Evolutionary conservation across 2,329 filamentous ascomycete species (phyloP).

Genomic region (Fusarium lateritium): DNA sequence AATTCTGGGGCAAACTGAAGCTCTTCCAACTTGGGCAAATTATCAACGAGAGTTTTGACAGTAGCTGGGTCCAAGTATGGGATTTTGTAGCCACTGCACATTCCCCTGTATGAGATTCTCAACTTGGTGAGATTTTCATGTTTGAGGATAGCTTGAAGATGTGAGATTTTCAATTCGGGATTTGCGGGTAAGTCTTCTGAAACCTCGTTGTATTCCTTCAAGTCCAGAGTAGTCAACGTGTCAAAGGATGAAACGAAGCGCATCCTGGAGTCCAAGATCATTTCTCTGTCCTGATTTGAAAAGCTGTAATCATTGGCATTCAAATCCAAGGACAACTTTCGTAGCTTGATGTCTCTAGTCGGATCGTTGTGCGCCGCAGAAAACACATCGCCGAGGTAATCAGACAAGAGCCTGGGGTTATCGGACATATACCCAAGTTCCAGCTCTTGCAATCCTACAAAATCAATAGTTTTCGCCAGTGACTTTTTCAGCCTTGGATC

Average conservation of each 20-base stretch:
- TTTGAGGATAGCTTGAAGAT: conserved; percentile 37
- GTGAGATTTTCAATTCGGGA: conserved; percentile 8
- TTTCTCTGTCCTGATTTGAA: background rate
- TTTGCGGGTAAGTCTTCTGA: background rate
- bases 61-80: conserved; percentile 26
- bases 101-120: conserved; percentile 6
- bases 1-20: conserved; percentile 25
- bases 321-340: conserved; percentile 3
- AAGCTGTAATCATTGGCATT: background rate
- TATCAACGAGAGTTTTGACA: conserved; percentile 24
- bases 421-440: background rate
- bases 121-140: conserved; percentile 32
- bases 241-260: conserved; percentile 38
- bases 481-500: background rate
- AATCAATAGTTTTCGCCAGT: conserved; percentile 27
- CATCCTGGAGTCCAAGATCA: background rate
- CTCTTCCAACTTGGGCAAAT: conserved; percentile 18
- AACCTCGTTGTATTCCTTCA: conserved; percentile 18
- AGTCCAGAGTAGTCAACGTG: conserved; percentile 18
- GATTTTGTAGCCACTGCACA: background rate
- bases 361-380: background rate
- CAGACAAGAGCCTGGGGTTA: background rate
- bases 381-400: conserved; percentile 6
- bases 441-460: conserved; percentile 22
- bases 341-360: conserved; percentile 6